Evolutionary conservation across 176 grass and related monocot species (phyloP), one percentile per base, ranked within the genome.

Genomic region (Phyllostachys edulis): DNA sequence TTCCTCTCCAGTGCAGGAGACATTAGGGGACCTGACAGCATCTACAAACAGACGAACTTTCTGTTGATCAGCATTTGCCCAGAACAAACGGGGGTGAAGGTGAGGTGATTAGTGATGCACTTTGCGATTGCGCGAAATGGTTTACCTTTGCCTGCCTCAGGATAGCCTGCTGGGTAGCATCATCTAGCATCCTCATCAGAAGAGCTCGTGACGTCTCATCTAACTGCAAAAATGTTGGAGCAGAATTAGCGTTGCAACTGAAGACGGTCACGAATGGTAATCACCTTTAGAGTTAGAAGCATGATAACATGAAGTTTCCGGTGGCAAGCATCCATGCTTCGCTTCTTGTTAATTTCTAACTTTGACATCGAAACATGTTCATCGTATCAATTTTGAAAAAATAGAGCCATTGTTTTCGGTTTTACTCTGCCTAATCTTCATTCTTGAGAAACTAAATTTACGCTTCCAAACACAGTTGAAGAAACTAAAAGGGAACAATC

Each of bases 181-280:
- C 79, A 26, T 94, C 92, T 9, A 94, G 84, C 47, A 97, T 77
- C 65, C 68, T 94, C 84, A 84, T 86, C 41, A 94, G 14, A 66
- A 92, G 72, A 79, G 69, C 17, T 75, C 54, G 91, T 20, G 90
- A 89, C 75, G 83, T 71, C 55, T 86, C 78, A 29, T 90, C 88
- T 51, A 97, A 88, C 92, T 97, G 77, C 57, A 76, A 21, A 44
- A 85, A 51, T n/a, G 23, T 39, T 59, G 36, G 44, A 71, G 16
- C 17, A n/a, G 8, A 24, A 73, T 89, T 67, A 52, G 67, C 41
- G 24, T 64, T 64, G 40, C 24, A 34, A 47, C 40, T 34, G 39
- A 63, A 44, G 24, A 46, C 0, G 7, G 9, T 2, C 6, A 46
- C 10, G 40, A 57, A 57, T 20, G 21, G 20, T 61, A 61, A 61